Percentiles rank a stretch among this genome's conserved stretches.
Evolutionary conservation across 805 yeast genomes (phyloP).

Genomic region (Hanseniaspora vineae): DNA sequence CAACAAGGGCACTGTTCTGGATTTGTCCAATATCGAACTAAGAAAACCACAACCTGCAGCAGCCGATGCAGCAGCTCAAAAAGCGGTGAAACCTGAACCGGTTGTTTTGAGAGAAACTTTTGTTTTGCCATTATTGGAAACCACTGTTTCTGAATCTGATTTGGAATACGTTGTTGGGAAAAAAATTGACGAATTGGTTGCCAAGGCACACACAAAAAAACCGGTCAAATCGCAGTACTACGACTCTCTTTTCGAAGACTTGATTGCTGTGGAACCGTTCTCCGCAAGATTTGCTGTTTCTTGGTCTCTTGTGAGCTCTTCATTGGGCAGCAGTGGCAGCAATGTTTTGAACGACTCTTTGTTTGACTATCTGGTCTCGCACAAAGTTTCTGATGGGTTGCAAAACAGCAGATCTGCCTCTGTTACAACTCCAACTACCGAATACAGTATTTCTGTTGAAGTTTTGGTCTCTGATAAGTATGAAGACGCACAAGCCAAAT

Average conservation of each 20-base stretch:
- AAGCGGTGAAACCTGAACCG: slow-evolving; percentile 16
- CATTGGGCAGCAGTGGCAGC: background rate
- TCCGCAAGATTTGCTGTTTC: slow-evolving; percentile 15
- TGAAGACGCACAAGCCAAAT: slow-evolving; percentile 14
- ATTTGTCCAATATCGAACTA: slow-evolving; percentile 51
- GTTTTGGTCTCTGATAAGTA: slow-evolving; percentile 13
- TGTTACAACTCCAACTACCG: background rate
- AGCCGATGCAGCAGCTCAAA: slow-evolving; percentile 10
- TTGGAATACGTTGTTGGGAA: background rate
- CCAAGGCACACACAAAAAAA: slow-evolving; percentile 19
- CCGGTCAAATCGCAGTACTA: slow-evolving; percentile 29
- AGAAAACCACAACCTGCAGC: slow-evolving; percentile 17
- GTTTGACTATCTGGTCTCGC: background rate
- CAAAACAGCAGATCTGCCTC: background rate
- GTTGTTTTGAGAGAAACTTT: slow-evolving; percentile 12
- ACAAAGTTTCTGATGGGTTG: background rate
- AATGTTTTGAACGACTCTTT: background rate
- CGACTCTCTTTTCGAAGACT: slow-evolving; percentile 49
- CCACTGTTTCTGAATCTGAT: slow-evolving; percentile 18
- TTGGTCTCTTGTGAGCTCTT: background rate
- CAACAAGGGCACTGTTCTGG: slow-evolving; percentile 46
- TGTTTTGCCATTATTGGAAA: slow-evolving; percentile 11
- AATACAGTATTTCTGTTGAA: slow-evolving; percentile 11
- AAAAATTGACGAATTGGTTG: slow-evolving; percentile 30
- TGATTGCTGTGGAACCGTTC: slow-evolving; percentile 22